Conservation (phyloP, 805 yeast genomes). For the Candida endomychidarum region DNA sequence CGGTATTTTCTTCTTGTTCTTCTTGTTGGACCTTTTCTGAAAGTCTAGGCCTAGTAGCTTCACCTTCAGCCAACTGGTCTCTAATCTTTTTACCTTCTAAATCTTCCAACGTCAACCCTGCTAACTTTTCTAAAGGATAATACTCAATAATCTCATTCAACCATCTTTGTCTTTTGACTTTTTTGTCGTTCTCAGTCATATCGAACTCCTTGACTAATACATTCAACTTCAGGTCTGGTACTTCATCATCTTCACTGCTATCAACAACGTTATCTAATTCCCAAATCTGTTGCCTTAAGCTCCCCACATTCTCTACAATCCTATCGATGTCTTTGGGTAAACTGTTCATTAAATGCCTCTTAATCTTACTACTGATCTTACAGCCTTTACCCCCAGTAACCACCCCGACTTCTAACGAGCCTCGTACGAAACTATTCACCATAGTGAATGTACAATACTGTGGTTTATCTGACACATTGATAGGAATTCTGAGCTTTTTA, state of each 20-base stretch:
- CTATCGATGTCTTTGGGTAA: conserved; percentile 71
- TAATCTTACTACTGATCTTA: conserved; percentile 75
- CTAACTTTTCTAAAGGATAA: conserved; percentile 70
- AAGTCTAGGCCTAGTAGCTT: too few relatives aligned
- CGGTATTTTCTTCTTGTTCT: neutral
- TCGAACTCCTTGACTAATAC: conserved; percentile 59
- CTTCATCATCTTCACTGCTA: conserved; percentile 56
- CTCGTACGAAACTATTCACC: conserved; percentile 67
- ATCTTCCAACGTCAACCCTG: conserved; percentile 25
- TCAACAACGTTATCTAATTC: conserved; percentile 46
- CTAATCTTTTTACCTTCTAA: conserved; percentile 6
- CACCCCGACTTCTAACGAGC: conserved; percentile 77
- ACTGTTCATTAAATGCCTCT: conserved; percentile 63
- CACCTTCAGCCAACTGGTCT: conserved; percentile 2
- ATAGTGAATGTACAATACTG: conserved; percentile 73
- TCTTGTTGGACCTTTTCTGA: neutral
- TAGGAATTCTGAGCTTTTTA: conserved; percentile 66
- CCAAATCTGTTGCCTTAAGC: conserved; percentile 55
- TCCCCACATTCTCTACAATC: conserved; percentile 69
- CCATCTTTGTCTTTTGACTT: conserved; percentile 73
- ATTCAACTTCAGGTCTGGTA: conserved; percentile 60
- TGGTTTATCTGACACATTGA: conserved; percentile 75
- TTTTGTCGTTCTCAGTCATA: conserved; percentile 51
- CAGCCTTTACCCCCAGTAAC: conserved; percentile 91
- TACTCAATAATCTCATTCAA: conserved; percentile 87